Base-by-base conservation (phyloP, 768 basidiomycete genomes). In the Mycena capillaripes region DNA sequence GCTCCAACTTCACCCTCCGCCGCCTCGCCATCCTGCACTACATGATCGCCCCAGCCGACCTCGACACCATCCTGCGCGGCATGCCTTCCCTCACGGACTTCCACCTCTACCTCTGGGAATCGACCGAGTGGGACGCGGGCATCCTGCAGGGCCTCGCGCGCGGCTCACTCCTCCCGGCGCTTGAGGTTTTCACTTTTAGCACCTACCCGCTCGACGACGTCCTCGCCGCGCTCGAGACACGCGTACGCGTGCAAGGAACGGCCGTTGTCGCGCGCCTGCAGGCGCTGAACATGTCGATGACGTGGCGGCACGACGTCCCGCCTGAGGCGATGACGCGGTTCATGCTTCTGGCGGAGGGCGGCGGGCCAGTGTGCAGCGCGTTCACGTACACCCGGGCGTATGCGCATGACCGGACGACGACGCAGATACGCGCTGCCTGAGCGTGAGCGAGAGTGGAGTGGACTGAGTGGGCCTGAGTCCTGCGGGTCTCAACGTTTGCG, bases 11-110 rank as follows among this genome's bases (percentile, higher is more conserved):
- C 70, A 48, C 57, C 10, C 66, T 75, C 46, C 59, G 56, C 38
- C 73, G 74, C 7, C 74, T 75, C 60, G 74, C 74, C 0, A 75
- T 75, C 53, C 64, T 75, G 38, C 56, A 75, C 59, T 75, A 75
- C 62, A 46, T n/a, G 46, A 50, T 75, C 70, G 10, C 70, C n/a
- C 62, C 70, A 29, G 25, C 27, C 23, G 61, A 71, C 30, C 70
- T 75, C 58, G 57, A 29, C 12, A 12, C 40, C 27, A 56, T 75
- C 55, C 66, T 75, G 21, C 38, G 27, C 14, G 74, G 59, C 25
- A 75, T 75, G 74, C 74, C 74, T 19, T 71, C 70, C 30, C 74
- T 75, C 25, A 48, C 48, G 17, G 48, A 68, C 23, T 69, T 75
- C 42, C 66, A 71, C 23, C 70, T 75, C 29, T 65, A 61, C 64